A percentile compares a stretch with the other conserved stretches of the same genome.
Evolutionary conservation across 768 basidiomycete genomes (phyloP).

Genomic region (Crepidotus variabilis): DNA sequence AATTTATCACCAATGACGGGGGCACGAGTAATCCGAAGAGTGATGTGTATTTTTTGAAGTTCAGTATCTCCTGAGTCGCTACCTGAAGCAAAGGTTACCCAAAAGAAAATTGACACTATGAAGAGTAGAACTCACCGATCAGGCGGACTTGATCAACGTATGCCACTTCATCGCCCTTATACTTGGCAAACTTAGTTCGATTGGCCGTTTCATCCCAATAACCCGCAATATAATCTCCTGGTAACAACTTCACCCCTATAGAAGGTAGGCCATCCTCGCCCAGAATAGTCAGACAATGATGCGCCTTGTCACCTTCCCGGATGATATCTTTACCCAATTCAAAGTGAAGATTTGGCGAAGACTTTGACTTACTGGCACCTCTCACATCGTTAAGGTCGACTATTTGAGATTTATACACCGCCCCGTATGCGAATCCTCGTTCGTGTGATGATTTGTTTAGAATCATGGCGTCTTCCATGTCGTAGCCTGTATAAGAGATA

Average conservation of each 20-base stretch:
- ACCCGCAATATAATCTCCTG: constrained; percentile 81
- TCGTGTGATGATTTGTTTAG: constrained; percentile 98
- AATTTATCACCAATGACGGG: constrained; percentile 99
- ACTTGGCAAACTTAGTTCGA: constrained; percentile 83
- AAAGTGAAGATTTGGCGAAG: constrained; percentile 80
- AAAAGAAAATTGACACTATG: background rate
- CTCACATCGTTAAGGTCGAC: constrained; percentile 83
- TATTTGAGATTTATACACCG: constrained; percentile 92
- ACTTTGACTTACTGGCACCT: constrained; percentile 55
- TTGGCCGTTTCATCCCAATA: constrained; percentile 85
- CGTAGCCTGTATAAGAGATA: constrained; percentile 99
- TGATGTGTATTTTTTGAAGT: constrained; percentile 90
- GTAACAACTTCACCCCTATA: constrained; percentile 61
- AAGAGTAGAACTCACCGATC: constrained; percentile 53
- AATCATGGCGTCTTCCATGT: constrained; percentile 99
- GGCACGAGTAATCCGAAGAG: constrained; percentile 86
- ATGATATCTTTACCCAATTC: constrained; percentile 78
- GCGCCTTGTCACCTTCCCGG: constrained; percentile 39
- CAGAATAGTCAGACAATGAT: constrained; percentile 46
- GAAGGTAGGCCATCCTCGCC: constrained; percentile 84
- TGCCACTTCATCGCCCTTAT: constrained; percentile 92
- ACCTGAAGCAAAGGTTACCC: constrained; percentile 39
- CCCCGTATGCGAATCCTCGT: constrained; percentile 95
- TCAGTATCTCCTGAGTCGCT: constrained; percentile 85
- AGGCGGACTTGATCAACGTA: constrained; percentile 91